Evolutionary conservation across 2,329 filamentous ascomycete species (phyloP), one percentile per base, ranked within the genome.

Genomic region (Penicillium nordicum): DNA sequence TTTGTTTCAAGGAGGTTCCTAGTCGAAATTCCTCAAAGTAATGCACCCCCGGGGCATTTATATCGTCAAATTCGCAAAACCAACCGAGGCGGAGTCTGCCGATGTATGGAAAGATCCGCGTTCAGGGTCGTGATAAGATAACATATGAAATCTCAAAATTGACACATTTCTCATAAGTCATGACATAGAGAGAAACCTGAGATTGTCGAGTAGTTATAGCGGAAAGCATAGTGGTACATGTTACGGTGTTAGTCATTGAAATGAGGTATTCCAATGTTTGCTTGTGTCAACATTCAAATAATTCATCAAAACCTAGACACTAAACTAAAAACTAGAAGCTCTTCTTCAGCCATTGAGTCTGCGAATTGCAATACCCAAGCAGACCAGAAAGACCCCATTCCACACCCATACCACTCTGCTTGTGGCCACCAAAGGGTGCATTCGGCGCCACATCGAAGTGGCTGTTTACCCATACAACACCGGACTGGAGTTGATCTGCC

Each of bases 391-490:
- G 34, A 0, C 78, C 78, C 68, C 73, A 78, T 50, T 84, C 80
- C 53, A 73, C 72, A 0, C 81, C 81, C 1, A 82, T 63, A 0
- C 80, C 81, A 48, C 80, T 83, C 34, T 77, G 60, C 68, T 84
- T 83, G 62, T 80, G 76, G 0, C 82, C 81, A 0, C 78, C 79
- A 59, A 80, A 82, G 0, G 80, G 75, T 3, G 71, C 71, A 25
- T 52, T 52, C 0, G 68, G 67, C 14, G 54, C 46, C 1, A 68
- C 57, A 5, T 72, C 70, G 48, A 70, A 68, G 52, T 76, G 73
- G 11, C 68, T 67, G 54, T 88, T 87, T 61, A 87, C 80, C 79
- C 83, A 87, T 0, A 88, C 81, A 11, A 73, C 80, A 0, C 85
- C 85, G 0, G 82, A 79, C 62, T 85, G 79, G 11, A 88, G 67